Conservation (phyloP, 306 rosid species). For the Lupinus albus region DNA sequence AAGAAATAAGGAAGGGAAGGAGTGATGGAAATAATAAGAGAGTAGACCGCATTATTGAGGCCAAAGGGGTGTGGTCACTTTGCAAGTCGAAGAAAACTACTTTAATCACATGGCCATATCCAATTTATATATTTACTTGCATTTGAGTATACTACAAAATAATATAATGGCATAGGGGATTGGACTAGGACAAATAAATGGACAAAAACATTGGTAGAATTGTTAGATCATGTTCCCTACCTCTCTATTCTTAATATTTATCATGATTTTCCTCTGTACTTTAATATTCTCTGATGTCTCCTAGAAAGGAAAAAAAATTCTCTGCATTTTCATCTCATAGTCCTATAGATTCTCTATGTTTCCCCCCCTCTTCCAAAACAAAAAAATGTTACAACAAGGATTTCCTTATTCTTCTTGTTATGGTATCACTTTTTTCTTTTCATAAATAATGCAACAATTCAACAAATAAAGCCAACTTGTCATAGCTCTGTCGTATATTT, state of each 20-base stretch:
- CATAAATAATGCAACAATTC: conserved; percentile 37
- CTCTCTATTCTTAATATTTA: conserved; percentile 31
- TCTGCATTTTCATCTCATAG: background rate
- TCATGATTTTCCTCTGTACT: conserved; percentile 37
- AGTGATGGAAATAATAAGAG: conserved; percentile 60
- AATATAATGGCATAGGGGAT: conserved; percentile 18
- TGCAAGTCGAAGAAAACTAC: conserved; percentile 69
- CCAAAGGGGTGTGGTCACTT: conserved; percentile 94
- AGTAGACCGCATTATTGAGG: conserved; percentile 92
- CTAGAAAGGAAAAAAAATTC: conserved; percentile 33
- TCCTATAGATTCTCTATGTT: conserved; percentile 41
- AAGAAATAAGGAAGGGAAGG: conserved; percentile 29
- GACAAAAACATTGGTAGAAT: conserved; percentile 39
- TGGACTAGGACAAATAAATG: conserved; percentile 39
- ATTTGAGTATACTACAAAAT: conserved; percentile 17
- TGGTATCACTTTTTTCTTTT: conserved; percentile 11
- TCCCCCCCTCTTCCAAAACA: conserved; percentile 23
- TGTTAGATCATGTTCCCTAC: conserved; percentile 62
- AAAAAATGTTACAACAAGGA: conserved; percentile 16
- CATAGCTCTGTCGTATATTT: conserved; percentile 37
- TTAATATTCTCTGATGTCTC: conserved; percentile 42
- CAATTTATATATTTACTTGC: conserved; percentile 12
- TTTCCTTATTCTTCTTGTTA: conserved; percentile 18
- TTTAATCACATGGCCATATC: conserved; percentile 86
- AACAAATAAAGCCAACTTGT: conserved; percentile 39